phyloP scores from a whole-genome alignment of 2,329 filamentous ascomycete genomes.

The Penicillium fuscoglaucum region DNA sequence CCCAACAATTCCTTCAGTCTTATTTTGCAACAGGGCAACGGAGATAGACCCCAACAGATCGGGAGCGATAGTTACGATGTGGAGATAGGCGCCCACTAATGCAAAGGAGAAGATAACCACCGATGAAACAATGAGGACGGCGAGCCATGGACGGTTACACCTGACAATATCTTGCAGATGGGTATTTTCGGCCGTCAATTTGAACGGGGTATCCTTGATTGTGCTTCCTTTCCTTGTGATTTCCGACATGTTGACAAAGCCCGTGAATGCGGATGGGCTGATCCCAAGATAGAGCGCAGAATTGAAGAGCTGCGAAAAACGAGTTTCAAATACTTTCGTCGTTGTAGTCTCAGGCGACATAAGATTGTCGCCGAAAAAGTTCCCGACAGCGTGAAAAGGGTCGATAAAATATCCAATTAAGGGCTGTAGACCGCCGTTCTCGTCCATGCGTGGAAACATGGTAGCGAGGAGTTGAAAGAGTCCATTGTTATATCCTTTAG shows the following conservation, averaged over 20 bases:
- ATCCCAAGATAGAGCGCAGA: background rate
- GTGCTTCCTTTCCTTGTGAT: background rate
- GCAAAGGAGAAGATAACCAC: conserved; percentile 1
- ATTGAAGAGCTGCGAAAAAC: background rate
- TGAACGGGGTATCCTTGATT: background rate
- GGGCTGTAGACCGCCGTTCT: background rate
- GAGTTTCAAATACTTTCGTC: background rate
- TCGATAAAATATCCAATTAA: background rate
- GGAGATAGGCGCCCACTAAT: background rate
- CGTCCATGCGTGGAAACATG: background rate
- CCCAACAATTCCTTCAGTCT: background rate
- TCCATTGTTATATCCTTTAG: background rate
- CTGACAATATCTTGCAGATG: background rate
- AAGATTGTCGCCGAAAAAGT: background rate
- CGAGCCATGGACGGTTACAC: background rate
- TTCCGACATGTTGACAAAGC: background rate
- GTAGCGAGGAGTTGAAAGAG: background rate
- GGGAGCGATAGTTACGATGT: background rate
- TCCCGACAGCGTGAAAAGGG: background rate
- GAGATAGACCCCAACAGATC: background rate
- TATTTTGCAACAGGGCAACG: background rate
- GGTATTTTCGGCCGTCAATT: background rate
- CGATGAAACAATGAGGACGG: background rate
- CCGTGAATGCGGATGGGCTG: background rate
- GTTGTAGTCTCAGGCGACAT: background rate